phyloP scores from a whole-genome alignment of 2,329 filamentous ascomycete species.

The Fusarium siculi region DNA sequence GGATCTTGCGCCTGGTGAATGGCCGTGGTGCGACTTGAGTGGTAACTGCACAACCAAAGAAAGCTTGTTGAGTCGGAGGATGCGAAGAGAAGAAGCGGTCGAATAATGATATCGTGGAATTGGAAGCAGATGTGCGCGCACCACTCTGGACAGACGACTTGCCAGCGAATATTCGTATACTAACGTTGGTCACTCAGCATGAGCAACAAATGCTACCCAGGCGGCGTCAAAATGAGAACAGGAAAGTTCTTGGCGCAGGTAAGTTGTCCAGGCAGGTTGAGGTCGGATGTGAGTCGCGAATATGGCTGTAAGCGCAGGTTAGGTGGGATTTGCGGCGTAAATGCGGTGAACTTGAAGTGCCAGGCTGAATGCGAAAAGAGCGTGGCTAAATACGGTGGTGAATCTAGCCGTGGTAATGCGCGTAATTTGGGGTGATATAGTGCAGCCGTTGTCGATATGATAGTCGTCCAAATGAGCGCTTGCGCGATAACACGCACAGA shows the following conservation, averaged over 20 bases:
- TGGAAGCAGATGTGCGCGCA: constrained; percentile 6
- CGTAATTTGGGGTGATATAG: constrained; percentile 16
- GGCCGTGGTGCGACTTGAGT: background rate
- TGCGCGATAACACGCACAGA: constrained; percentile 34
- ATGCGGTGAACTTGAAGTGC: constrained; percentile 21
- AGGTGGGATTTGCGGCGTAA: constrained; percentile 32
- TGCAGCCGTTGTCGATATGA: constrained; percentile 25
- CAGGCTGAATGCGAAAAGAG: constrained; percentile 20
- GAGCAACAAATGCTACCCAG: constrained; percentile 3
- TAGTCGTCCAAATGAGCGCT: constrained; percentile 2
- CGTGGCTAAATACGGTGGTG: constrained; percentile 15
- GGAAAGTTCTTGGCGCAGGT: background rate
- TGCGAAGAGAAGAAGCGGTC: constrained; percentile 5
- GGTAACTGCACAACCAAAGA: background rate
- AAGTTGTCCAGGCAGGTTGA: constrained; percentile 1
- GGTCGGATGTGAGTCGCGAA: constrained; percentile 13
- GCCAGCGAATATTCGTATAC: constrained; percentile 11
- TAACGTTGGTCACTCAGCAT: constrained; percentile 5
- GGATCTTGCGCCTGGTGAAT: constrained; percentile 20
- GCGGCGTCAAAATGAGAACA: background rate
- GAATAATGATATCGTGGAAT: background rate
- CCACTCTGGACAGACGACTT: constrained; percentile 1
- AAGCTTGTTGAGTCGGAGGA: background rate
- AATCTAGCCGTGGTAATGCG: constrained; percentile 16
- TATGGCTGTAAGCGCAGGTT: constrained; percentile 20